Percentiles rank a stretch among this genome's conserved stretches.
Conservation (phyloP, 2,329 filamentous ascomycete genomes). For the Albophoma yamanashiensis region DNA sequence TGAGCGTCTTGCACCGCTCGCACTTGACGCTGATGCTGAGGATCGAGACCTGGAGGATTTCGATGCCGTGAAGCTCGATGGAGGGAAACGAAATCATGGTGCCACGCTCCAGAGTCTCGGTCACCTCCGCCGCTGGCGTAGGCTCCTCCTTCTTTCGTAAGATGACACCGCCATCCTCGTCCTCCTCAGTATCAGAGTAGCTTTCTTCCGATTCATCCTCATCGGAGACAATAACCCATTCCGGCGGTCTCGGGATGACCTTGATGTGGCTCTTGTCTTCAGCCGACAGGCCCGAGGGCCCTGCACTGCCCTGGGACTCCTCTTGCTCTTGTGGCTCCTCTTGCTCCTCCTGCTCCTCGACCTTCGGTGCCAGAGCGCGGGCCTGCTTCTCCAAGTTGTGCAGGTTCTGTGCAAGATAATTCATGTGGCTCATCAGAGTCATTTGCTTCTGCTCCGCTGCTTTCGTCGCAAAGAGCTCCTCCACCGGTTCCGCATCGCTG, state of each 20-base stretch:
- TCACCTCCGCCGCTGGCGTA: slow-evolving; percentile 4
- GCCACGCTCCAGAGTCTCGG: slow-evolving; percentile 45
- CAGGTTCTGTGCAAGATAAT: slow-evolving; percentile 63
- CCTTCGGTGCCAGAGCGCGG: slow-evolving; percentile 11
- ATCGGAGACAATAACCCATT: slow-evolving; percentile 49
- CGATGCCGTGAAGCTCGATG: slow-evolving; percentile 66
- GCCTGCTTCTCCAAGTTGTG: slow-evolving; percentile 52
- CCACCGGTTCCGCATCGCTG: slow-evolving; percentile 49
- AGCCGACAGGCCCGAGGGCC: slow-evolving; percentile 8
- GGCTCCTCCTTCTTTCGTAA: slow-evolving; percentile 19
- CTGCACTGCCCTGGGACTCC: slow-evolving; percentile 3
- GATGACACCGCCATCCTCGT: slow-evolving; percentile 29
- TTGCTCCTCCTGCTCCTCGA: slow-evolving; percentile 5
- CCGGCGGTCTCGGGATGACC: slow-evolving; percentile 64
- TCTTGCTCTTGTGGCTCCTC: neutral
- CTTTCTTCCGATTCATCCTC: slow-evolving; percentile 38
- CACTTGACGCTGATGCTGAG: slow-evolving; percentile 67
- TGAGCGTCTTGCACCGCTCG: slow-evolving; percentile 62
- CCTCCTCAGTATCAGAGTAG: slow-evolving; percentile 32
- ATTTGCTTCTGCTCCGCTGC: slow-evolving; percentile 45
- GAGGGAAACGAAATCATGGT: slow-evolving; percentile 72
- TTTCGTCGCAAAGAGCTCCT: slow-evolving; percentile 53
- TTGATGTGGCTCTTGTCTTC: slow-evolving; percentile 55
- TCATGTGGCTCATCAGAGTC: slow-evolving; percentile 63
- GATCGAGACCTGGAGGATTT: slow-evolving; percentile 58